These are phyloP conservation scores for Centaurea solstitialis DNA, from an alignment of 129 eudicot genomes.

Conservation along the genomic window DNA sequence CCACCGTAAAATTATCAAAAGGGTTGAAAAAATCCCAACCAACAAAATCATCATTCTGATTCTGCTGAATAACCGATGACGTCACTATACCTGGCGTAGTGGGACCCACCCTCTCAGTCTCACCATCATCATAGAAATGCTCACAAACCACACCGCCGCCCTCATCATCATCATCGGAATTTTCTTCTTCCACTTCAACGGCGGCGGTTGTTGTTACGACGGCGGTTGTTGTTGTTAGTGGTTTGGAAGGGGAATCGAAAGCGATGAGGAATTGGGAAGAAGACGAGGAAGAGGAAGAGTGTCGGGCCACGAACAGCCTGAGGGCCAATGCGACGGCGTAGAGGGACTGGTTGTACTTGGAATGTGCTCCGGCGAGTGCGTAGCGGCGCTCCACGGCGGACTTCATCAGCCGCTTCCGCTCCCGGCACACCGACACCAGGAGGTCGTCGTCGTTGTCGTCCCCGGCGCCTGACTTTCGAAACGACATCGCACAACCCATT, in stretches of 20 bases:
- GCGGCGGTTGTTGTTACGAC: background rate
- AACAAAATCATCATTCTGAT: constrained; percentile 26
- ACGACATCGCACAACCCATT: constrained; percentile 44
- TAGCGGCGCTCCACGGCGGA: constrained; percentile 43
- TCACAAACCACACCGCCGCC: constrained; percentile 30
- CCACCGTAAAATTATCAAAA: constrained; percentile 15
- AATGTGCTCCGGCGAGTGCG: constrained; percentile 48
- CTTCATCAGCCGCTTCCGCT: constrained; percentile 42
- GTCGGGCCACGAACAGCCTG: constrained; percentile 44
- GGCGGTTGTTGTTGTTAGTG: background rate
- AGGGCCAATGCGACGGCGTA: constrained; percentile 58
- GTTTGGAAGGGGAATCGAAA: constrained; percentile 17
- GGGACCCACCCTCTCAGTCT: constrained; percentile 10
- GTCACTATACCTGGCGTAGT: constrained; percentile 15
- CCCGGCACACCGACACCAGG: constrained; percentile 38
- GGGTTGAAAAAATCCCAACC: constrained; percentile 59
- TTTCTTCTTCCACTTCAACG: background rate
- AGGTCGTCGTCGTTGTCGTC: constrained; percentile 28
- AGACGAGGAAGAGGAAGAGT: constrained; percentile 20
- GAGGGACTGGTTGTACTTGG: constrained; percentile 44
- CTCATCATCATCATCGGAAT: constrained; percentile 16
- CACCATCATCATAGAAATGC: constrained; percentile 48
- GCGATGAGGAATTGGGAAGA: constrained; percentile 35
- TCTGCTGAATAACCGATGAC: constrained; percentile 33
- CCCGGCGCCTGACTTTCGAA: constrained; percentile 15